These are phyloP conservation scores for Eucalyptus grandis DNA, from an alignment of 345 rosid genomes.

Conservation along the genomic window DNA sequence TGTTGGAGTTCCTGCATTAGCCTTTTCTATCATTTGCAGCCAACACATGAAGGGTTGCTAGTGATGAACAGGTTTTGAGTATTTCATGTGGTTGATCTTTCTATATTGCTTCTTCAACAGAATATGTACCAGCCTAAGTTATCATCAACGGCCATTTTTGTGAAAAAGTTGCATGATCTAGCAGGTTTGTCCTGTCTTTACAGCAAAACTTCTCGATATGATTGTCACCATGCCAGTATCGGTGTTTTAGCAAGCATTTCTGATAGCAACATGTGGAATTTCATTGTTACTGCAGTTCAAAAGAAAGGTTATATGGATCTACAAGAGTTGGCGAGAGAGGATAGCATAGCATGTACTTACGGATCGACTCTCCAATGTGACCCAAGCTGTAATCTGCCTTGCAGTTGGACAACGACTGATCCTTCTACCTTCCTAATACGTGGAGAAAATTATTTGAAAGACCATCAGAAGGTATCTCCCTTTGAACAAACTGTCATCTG, in stretches of 20 bases:
- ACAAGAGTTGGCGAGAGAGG: slow-evolving; percentile 35
- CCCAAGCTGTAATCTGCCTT: slow-evolving; percentile 32
- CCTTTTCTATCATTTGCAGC: neutral
- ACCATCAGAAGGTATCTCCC: slow-evolving; percentile 48
- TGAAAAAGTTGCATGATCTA: slow-evolving; percentile 71
- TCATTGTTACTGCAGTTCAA: slow-evolving; percentile 31
- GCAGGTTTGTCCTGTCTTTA: slow-evolving; percentile 25
- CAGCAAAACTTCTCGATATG: neutral
- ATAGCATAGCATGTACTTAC: slow-evolving; percentile 18
- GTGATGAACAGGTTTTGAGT: neutral
- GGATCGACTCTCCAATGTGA: slow-evolving; percentile 77
- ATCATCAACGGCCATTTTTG: slow-evolving; percentile 52
- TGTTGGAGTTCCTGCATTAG: neutral
- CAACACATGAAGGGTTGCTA: neutral
- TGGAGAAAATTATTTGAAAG: slow-evolving; percentile 58
- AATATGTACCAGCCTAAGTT: slow-evolving; percentile 20
- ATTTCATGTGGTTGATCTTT: neutral
- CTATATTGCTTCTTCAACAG: slow-evolving; percentile 6
- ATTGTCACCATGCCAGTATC: neutral
- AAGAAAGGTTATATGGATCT: slow-evolving; percentile 68
- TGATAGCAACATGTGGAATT: neutral
- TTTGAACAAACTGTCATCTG: neutral
- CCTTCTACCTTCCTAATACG: slow-evolving; percentile 75
- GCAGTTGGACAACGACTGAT: slow-evolving; percentile 70
- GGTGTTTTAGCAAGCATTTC: neutral